Conservation (phyloP, 129 eudicot species). For the Smallanthus sonchifolius region DNA sequence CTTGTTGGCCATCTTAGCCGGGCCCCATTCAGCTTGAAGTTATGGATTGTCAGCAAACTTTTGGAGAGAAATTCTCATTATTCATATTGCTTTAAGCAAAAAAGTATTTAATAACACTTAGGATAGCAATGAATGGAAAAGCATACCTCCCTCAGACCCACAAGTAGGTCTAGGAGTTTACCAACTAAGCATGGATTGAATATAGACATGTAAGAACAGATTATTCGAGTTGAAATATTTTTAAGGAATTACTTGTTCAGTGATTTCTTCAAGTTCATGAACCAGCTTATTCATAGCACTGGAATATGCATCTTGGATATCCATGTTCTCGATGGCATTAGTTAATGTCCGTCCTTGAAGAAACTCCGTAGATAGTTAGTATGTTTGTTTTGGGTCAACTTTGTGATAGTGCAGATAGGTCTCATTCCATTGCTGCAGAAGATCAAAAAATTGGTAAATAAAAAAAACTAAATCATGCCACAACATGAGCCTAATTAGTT, state of each 20-base stretch:
- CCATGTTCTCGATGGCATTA: constrained; percentile 91
- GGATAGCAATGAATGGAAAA: not conserved
- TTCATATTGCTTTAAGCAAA: constrained; percentile 3
- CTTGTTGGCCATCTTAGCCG: constrained; percentile 95
- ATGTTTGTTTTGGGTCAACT: constrained; percentile 94
- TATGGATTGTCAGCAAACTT: constrained; percentile 88
- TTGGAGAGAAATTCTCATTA: constrained; percentile 22
- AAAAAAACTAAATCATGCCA: not conserved
- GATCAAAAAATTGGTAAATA: not conserved
- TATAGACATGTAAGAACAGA: not conserved
- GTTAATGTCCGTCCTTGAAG: constrained; percentile 98
- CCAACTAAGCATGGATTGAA: not conserved
- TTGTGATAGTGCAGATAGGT: constrained; percentile 88
- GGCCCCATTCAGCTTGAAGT: constrained; percentile 86
- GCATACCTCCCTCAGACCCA: constrained; percentile 74
- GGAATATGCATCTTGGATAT: constrained; percentile 78
- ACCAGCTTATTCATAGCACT: constrained; percentile 84
- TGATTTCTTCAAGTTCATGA: constrained; percentile 83
- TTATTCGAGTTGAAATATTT: not conserved
- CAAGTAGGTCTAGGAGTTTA: constrained; percentile 46
- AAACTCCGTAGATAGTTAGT: constrained; percentile 97
- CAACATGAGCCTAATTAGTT: not conserved
- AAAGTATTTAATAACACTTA: not conserved
- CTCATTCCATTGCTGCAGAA: constrained; percentile 97
- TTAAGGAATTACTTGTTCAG: constrained; percentile 57